Conservation (phyloP, 768 basidiomycete species). For the Leccinum sublutescens region DNA sequence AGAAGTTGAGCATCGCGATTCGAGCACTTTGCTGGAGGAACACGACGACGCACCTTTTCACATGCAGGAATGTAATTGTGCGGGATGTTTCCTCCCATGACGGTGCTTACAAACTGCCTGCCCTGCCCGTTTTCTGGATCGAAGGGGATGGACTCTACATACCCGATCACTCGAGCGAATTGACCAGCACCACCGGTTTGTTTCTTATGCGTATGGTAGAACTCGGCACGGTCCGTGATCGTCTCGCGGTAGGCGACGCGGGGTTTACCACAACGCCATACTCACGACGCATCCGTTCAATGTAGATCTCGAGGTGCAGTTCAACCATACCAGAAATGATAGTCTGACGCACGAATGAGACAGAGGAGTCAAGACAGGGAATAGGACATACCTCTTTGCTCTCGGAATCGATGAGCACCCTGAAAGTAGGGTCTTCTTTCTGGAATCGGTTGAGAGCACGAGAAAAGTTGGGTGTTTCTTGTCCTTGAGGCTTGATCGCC, state of each 20-base stretch:
- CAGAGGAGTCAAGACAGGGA: background rate
- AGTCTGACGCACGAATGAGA: conserved; percentile 51
- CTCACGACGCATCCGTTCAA: conserved; percentile 97
- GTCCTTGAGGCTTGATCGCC: conserved; percentile 86
- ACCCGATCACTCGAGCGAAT: conserved; percentile 89
- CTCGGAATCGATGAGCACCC: conserved; percentile 91
- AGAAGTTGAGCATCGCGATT: background rate
- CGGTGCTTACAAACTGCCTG: conserved; percentile 76
- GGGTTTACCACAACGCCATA: conserved; percentile 98
- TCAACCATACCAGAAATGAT: conserved; percentile 99
- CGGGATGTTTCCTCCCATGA: conserved; percentile 93
- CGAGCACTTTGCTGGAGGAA: background rate
- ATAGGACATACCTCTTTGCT: conserved; percentile 74
- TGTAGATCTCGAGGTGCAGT: conserved; percentile 97
- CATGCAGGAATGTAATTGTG: conserved; percentile 90
- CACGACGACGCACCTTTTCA: conserved; percentile 65
- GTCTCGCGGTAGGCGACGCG: conserved; percentile 97
- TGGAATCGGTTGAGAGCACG: conserved; percentile 96
- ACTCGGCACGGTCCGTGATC: conserved; percentile 76
- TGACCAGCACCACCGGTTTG: conserved; percentile 98
- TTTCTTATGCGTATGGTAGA: conserved; percentile 95
- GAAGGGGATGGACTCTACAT: conserved; percentile 82
- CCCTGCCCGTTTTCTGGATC: conserved; percentile 80
- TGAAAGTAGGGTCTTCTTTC: conserved; percentile 98
- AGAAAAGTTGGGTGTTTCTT: conserved; percentile 95